Conservation (phyloP, 352 stramenopile genomes). For the Phytophthora multivora region DNA sequence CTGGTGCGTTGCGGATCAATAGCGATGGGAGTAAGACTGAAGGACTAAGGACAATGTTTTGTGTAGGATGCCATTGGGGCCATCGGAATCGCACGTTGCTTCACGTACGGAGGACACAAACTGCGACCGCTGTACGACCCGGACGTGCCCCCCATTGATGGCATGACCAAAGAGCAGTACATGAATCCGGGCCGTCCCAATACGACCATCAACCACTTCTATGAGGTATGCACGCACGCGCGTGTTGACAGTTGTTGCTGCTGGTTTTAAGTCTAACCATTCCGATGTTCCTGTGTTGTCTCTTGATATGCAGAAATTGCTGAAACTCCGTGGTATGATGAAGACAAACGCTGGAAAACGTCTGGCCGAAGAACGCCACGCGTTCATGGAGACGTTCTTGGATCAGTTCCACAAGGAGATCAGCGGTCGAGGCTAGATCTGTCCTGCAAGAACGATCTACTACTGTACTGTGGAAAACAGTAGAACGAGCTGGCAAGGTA, state of each 20-base stretch:
- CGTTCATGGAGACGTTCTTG: conserved; percentile 89
- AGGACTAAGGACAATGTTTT: background rate
- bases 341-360: conserved; percentile 78
- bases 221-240: conserved; percentile 49
- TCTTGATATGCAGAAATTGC: conserved; percentile 65
- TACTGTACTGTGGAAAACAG: too few relatives aligned
- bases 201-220: conserved; percentile 91
- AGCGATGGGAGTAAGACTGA: too few relatives aligned
- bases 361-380: conserved; percentile 82
- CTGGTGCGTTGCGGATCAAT: conserved; percentile 41
- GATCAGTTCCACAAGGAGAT: conserved; percentile 84
- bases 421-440: conserved; percentile 39
- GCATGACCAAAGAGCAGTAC: conserved; percentile 82
- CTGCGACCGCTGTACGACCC: conserved; percentile 83
- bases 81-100: conserved; percentile 90
- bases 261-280: background rate
- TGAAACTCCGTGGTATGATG: conserved; percentile 89
- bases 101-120: conserved; percentile 90
- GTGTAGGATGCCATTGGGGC: conserved; percentile 88
- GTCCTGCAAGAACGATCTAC: too few relatives aligned
- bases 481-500: too few relatives aligned
- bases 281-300: background rate
- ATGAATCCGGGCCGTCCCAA: conserved; percentile 71
- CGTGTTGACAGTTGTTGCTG: background rate
- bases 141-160: conserved; percentile 48